phyloP scores from a whole-genome alignment of 441 rosid species.

The Pelargonium exstipulatum region DNA sequence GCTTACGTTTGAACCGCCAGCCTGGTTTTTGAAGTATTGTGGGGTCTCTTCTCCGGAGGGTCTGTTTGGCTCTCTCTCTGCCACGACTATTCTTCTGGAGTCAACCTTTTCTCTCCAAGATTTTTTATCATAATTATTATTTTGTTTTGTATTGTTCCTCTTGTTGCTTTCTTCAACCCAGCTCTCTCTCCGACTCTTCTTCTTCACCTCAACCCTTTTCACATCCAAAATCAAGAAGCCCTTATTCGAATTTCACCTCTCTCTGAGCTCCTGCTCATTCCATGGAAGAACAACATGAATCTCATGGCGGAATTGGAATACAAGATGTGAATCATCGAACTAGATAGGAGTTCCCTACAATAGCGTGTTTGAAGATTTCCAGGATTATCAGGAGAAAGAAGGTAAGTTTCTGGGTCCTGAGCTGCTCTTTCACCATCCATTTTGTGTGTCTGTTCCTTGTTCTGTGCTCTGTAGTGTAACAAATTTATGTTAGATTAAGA shows the following conservation, averaged over 20 bases:
- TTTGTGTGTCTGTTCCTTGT: background rate
- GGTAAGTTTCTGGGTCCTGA: background rate
- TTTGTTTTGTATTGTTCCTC: background rate
- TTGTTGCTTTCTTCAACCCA: conserved; percentile 1
- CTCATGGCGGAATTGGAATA: background rate
- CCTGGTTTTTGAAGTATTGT: too few relatives aligned
- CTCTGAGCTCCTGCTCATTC: background rate
- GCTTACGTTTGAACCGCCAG: too few relatives aligned
- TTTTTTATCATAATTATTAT: background rate
- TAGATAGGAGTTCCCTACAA: background rate
- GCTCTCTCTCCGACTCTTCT: background rate
- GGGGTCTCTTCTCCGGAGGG: too few relatives aligned
- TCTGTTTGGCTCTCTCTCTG: background rate
- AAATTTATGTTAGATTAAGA: background rate
- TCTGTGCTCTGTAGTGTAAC: background rate
- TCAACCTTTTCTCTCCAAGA: background rate
- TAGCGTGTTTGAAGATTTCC: background rate
- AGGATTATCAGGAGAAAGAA: background rate
- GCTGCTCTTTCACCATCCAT: background rate
- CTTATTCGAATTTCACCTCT: background rate
- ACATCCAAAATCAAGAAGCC: background rate
- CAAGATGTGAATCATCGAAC: background rate
- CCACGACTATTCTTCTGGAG: conserved; percentile 2
- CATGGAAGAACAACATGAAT: background rate
- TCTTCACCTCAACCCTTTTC: conserved; percentile 2